Evolutionary conservation across 2,329 filamentous ascomycete genomes (phyloP).

Genomic region (Ophiostoma sp.): DNA sequence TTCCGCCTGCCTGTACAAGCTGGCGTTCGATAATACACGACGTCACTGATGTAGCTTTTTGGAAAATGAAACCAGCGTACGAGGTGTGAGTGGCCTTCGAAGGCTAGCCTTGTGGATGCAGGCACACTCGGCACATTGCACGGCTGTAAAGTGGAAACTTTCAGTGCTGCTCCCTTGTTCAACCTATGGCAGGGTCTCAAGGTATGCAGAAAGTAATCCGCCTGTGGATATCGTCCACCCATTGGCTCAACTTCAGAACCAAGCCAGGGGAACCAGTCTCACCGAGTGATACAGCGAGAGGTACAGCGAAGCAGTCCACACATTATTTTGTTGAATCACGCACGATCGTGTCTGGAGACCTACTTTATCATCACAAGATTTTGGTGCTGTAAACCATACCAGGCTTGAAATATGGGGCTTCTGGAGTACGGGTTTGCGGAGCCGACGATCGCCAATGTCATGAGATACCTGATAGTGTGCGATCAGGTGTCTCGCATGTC

Average conservation of each 20-base stretch:
- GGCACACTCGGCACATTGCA: not conserved
- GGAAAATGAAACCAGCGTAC: not conserved
- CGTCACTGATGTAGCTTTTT: not conserved
- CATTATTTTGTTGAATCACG: not conserved
- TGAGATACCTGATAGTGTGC: too few relatives aligned
- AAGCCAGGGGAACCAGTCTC: not conserved
- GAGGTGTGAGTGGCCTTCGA: not conserved
- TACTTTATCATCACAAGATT: too few relatives aligned
- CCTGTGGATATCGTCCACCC: too few relatives aligned
- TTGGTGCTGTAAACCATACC: not conserved
- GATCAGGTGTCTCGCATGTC: too few relatives aligned
- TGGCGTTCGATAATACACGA: not conserved
- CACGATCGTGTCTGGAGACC: not conserved
- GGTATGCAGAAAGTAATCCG: too few relatives aligned
- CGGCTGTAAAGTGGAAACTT: not conserved
- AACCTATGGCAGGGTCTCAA: too few relatives aligned
- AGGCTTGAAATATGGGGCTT: too few relatives aligned
- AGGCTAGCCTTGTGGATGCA: not conserved
- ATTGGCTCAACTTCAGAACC: not conserved
- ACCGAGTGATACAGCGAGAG: constrained; percentile 17
- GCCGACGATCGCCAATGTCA: too few relatives aligned
- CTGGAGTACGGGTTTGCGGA: too few relatives aligned
- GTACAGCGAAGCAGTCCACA: not conserved
- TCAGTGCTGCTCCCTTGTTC: not conserved
- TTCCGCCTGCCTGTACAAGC: not conserved